Evolutionary conservation across 805 yeast genomes (phyloP).

Genomic region (Zygotorulaspora danielsina): DNA sequence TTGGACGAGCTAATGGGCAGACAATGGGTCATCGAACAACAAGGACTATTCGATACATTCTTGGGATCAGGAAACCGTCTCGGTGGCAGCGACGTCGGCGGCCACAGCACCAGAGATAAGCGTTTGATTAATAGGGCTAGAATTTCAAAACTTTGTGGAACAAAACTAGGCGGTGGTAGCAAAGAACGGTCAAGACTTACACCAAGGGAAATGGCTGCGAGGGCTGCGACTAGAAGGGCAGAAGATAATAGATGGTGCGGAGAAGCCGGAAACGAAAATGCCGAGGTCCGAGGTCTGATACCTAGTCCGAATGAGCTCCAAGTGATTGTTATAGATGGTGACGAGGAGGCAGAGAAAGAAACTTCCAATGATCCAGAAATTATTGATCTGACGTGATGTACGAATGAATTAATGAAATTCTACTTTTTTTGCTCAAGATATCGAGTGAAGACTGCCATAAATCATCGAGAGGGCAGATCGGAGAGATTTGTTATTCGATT

Average conservation of each 20-base stretch:
- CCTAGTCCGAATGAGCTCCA: constrained; percentile 20
- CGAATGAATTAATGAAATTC: no score
- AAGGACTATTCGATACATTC: constrained; percentile 30
- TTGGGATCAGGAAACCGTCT: constrained; percentile 32
- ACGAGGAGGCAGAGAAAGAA: constrained; percentile 4
- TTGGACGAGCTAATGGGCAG: constrained; percentile 58
- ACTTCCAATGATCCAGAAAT: background rate
- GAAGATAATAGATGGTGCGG: constrained; percentile 27
- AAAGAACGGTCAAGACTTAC: constrained; percentile 4
- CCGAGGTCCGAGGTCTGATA: constrained; percentile 9
- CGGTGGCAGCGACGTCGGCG: constrained; percentile 17
- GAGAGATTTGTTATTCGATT: no score
- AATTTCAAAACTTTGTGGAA: constrained; percentile 10
- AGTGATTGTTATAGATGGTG: constrained; percentile 19
- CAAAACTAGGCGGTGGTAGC: constrained; percentile 10
- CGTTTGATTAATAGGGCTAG: constrained; percentile 5
- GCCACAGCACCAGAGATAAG: constrained; percentile 5
- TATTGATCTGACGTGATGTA: background rate
- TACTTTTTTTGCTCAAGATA: no score
- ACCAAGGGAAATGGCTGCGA: constrained; percentile 34
- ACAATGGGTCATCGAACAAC: constrained; percentile 37
- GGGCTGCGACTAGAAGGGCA: constrained; percentile 32
- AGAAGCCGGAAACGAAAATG: constrained; percentile 8
- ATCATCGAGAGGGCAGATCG: no score
- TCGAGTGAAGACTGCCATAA: no score